Evolutionary conservation across 176 grass and related monocot genomes (phyloP), one percentile per base, ranked within the genome.

Genomic region (Oryza rufipogon): DNA sequence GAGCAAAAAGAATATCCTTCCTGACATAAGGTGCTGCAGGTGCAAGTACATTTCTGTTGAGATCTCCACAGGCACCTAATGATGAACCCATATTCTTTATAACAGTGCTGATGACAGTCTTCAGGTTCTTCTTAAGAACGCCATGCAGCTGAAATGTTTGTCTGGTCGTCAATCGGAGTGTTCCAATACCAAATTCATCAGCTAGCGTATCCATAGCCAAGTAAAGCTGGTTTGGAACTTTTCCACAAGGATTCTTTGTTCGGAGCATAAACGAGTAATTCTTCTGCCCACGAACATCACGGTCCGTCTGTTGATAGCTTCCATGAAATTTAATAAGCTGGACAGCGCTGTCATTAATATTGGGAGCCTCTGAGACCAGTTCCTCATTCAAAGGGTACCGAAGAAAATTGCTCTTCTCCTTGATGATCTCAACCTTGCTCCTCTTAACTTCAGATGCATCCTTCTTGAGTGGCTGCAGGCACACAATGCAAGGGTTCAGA

Each of bases 101-200:
- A 52, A 99, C 92, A 11, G 91, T 94, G 64, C 88, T 73, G 25
- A 99, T 83, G 44, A 99, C 93, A 66, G 75, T 88, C 90, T 99
- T 96, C 61, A 99, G 78, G 88, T 99, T 99, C 79, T 99, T 96
- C 88, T 99, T 99, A 64, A 91, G 81, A 75, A 99, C 75, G 0
- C 97, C 97, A 70, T 99, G 97, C 83, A 99, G 84, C 81, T 99
- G 97, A 88, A 99, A 96, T 13, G 97, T 99, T 39, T 99, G 97
- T 44, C 97, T 90, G 72, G 97, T 99, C 0, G 97, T 96, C 84
- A 99, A 84, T 1, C 97, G 91, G 14, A 96, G 97, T 14, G 93
- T 99, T 11, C 97, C 97, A n/a, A 92, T 94, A 16, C 97, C 97
- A 48, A 96, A 99, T 68, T 99, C 88, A 83, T 96, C 97, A 5